phyloP scores from a whole-genome alignment of 164 flowering plant species.

The Vitis rotundifolia region DNA sequence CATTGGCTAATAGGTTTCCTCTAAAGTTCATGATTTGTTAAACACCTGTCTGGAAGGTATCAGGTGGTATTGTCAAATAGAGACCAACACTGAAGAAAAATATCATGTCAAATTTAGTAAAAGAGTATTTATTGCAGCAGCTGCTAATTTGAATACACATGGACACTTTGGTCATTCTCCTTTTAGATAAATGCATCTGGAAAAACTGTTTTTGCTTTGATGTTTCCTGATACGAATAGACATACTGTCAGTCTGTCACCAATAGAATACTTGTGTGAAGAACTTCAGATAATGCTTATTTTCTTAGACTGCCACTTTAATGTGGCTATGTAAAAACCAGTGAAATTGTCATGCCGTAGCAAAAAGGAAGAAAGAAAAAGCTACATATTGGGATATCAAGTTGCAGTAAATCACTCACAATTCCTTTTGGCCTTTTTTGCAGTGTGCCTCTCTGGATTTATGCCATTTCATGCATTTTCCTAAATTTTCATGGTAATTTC shows the following conservation, averaged over 20 bases:
- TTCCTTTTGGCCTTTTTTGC: slow-evolving; percentile 38
- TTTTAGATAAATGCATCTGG: no score
- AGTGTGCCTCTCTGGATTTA: slow-evolving; percentile 87
- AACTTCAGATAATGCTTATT: not conserved
- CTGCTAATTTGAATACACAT: no score
- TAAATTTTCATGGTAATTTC: slow-evolving; percentile 74
- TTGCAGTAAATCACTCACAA: not conserved
- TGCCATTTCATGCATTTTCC: slow-evolving; percentile 65
- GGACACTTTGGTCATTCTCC: no score
- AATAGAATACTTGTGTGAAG: not conserved
- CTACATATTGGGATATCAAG: no score
- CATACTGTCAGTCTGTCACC: not conserved
- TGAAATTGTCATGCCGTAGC: not conserved
- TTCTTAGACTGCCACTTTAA: not conserved
- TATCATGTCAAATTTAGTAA: no score
- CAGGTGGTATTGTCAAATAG: no score
- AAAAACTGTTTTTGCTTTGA: not conserved
- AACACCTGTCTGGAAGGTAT: no score
- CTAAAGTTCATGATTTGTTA: no score
- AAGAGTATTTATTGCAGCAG: no score
- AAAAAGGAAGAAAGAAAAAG: no score
- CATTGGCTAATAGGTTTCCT: no score
- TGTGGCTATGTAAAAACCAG: not conserved
- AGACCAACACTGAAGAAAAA: no score
- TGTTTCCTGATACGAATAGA: not conserved